These are phyloP conservation scores for Endotrypanum monterogeii DNA, from an alignment of 208 protist genomes.

Conservation along the genomic window DNA sequence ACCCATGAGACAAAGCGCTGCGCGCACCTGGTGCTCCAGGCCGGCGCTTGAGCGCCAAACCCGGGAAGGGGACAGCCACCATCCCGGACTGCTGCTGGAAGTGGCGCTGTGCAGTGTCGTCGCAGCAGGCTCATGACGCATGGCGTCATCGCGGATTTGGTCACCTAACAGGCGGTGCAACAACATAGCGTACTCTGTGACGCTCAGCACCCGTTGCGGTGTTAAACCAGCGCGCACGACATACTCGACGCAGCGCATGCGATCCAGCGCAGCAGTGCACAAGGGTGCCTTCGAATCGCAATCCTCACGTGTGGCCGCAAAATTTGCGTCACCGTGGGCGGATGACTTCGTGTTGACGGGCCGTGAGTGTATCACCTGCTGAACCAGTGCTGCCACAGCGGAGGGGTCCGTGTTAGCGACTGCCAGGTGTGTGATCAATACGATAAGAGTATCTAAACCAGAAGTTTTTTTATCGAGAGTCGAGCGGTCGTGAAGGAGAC, in stretches of 20 bases:
- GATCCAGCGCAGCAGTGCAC: neutral
- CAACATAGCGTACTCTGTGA: conserved; percentile 63
- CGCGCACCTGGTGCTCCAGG: conserved; percentile 44
- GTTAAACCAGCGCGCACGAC: conserved; percentile 47
- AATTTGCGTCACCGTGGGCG: neutral
- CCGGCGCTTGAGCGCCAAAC: conserved; percentile 56
- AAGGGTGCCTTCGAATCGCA: neutral
- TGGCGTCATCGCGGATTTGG: conserved; percentile 1
- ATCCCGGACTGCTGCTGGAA: conserved; percentile 17
- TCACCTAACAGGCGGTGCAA: conserved; percentile 40
- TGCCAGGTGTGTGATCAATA: conserved; percentile 17
- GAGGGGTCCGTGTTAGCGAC: conserved; percentile 23
- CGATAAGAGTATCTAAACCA: neutral
- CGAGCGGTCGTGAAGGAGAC: neutral
- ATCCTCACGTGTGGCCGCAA: neutral
- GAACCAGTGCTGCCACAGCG: conserved; percentile 6
- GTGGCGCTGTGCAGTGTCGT: neutral
- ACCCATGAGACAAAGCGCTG: conserved; percentile 52
- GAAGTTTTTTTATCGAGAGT: neutral
- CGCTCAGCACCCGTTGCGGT: conserved; percentile 42
- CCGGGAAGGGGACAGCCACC: conserved; percentile 61
- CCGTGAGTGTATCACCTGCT: neutral
- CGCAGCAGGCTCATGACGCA: neutral
- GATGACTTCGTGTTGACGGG: neutral
- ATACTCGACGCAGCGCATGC: conserved; percentile 19